Evolutionary conservation across 495 filamentous ascomycete genomes (phyloP).

Genomic region (Melanomma pulvis-pyrius): DNA sequence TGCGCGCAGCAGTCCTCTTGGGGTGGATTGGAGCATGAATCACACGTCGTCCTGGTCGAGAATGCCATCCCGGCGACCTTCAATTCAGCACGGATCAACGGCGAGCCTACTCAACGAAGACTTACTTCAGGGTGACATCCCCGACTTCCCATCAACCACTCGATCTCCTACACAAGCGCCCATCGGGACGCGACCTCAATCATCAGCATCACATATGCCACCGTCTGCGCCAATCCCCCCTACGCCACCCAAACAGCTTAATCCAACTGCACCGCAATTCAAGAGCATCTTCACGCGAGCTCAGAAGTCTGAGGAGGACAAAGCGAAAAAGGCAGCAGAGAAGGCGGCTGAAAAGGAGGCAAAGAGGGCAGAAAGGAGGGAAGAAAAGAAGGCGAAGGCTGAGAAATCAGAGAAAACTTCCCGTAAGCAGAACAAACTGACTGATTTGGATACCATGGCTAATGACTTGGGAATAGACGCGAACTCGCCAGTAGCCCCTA

Average conservation of each 20-base stretch:
- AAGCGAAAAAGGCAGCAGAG: conserved; percentile 34
- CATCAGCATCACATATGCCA: conserved; percentile 34
- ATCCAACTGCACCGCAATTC: conserved; percentile 47
- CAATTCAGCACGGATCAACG: conserved; percentile 44
- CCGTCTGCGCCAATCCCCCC: conserved; percentile 17
- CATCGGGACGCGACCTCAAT: conserved; percentile 46
- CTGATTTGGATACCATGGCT: conserved; percentile 18
- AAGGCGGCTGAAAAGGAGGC: conserved; percentile 35
- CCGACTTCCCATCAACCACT: conserved; percentile 39
- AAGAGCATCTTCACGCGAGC: conserved; percentile 41
- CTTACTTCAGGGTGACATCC: conserved; percentile 39
- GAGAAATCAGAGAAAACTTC: conserved; percentile 29
- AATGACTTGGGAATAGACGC: conserved; percentile 30
- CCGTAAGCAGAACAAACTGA: conserved; percentile 33
- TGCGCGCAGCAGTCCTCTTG: conserved; percentile 34
- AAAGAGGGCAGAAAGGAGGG: conserved; percentile 37
- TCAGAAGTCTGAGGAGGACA: conserved; percentile 36
- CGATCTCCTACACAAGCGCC: conserved; percentile 42
- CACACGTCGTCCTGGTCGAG: conserved; percentile 36
- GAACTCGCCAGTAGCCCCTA: conserved; percentile 37
- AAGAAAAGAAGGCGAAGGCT: conserved; percentile 33
- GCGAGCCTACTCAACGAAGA: conserved; percentile 41
- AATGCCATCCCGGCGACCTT: conserved; percentile 46
- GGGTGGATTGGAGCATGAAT: conserved; percentile 35
- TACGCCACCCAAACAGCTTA: conserved; percentile 39